These are phyloP conservation scores for maize (Zea mays) DNA, from an alignment of 176 grass and related monocot species.

Conservation along the genomic window Zm-B73-REFERENCE-NAM-5.0 NC_050097.1:5073501-5074000, in stretches of 20 bases:
- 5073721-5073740: slow-evolving; percentile 87
- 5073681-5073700: slow-evolving; percentile 4
- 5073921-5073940: background rate
- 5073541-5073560: background rate
- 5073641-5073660: background rate
- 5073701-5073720: slow-evolving; percentile 59
- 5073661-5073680: background rate
- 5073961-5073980: background rate
- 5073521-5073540: slow-evolving; percentile 28
- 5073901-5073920: background rate
- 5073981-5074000: too few species aligned
- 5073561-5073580: background rate
- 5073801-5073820: background rate
- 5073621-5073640: slow-evolving; percentile 1
- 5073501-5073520: slow-evolving; percentile 16
- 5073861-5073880: background rate
- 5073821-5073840: background rate
- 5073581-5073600: background rate
- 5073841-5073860: background rate
- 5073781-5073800: slow-evolving; percentile 90
- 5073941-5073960: background rate
- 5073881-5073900: background rate
- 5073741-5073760: slow-evolving; percentile 91
- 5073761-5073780: slow-evolving; percentile 95
- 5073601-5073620: background rate